Percentiles rank a stretch among this genome's conserved stretches.
phyloP scores from a whole-genome alignment of 768 basidiomycete species.

The Leccinellum albellum region DNA sequence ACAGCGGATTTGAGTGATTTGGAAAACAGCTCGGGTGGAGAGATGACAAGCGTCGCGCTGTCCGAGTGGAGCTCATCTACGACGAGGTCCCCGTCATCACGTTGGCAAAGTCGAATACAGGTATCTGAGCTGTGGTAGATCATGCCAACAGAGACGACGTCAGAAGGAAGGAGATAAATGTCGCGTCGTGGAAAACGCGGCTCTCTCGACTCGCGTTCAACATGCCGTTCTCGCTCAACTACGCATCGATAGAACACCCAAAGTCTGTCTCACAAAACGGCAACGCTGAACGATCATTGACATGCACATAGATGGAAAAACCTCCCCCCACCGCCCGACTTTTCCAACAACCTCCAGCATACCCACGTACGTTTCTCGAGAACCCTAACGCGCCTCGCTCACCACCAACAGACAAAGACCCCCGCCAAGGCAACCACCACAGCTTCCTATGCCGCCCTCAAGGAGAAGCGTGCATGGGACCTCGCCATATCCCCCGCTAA shows the following conservation, averaged over 20 bases:
- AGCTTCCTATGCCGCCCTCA: constrained; percentile 60
- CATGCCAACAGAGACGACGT: too few species aligned
- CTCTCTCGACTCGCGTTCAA: neutral
- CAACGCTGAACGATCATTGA: neutral
- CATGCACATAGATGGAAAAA: constrained; percentile 52
- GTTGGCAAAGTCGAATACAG: neutral
- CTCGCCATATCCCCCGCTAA: constrained; percentile 83
- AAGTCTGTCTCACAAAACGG: constrained; percentile 13
- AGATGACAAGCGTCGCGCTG: neutral
- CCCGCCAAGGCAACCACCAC: constrained; percentile 35
- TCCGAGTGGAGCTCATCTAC: neutral
- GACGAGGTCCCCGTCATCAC: neutral
- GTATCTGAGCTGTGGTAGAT: neutral
- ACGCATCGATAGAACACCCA: constrained; percentile 29
- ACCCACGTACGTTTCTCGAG: too few species aligned
- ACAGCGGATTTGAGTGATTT: too few species aligned
- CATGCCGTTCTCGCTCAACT: constrained; percentile 31
- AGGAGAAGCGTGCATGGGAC: constrained; percentile 82
- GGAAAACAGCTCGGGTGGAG: too few species aligned
- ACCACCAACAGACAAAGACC: constrained; percentile 38
- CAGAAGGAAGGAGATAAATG: too few species aligned
- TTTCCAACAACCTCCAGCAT: constrained; percentile 42
- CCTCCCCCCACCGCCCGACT: constrained; percentile 67
- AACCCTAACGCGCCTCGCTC: too few species aligned
- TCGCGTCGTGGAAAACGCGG: too few species aligned